Evolutionary conservation across 441 rosid species (phyloP).

Genomic region (Eutrema salsugineum): DNA sequence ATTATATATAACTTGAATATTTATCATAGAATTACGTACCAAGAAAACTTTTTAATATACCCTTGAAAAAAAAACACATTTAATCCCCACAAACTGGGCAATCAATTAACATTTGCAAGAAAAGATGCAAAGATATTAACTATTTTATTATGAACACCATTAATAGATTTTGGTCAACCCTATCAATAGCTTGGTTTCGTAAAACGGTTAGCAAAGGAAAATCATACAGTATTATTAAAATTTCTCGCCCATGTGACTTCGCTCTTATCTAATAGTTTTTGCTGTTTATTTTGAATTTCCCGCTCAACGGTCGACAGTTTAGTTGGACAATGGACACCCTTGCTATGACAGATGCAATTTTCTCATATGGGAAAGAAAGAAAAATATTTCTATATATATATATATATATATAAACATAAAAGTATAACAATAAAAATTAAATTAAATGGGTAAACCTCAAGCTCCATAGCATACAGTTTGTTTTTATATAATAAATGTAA

Average conservation of each 20-base stretch:
- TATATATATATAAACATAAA: neutral
- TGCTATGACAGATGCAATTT: neutral
- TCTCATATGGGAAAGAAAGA: neutral
- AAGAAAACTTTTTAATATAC: neutral
- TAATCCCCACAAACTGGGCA: conserved; percentile 12
- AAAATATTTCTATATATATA: neutral
- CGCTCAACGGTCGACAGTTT: conserved; percentile 29
- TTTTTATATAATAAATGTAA: too few relatives aligned
- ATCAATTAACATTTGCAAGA: neutral
- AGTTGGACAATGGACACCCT: conserved; percentile 16
- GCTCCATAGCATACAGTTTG: too few relatives aligned
- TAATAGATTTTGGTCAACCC: conserved; percentile 19
- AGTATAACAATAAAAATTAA: too few relatives aligned
- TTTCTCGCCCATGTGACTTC: conserved; percentile 21
- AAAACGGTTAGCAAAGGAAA: conserved; percentile 8
- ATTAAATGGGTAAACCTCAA: too few relatives aligned
- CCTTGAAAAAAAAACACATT: neutral
- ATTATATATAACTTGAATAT: too few relatives aligned
- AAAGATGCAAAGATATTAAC: neutral
- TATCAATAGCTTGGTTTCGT: neutral
- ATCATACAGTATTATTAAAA: conserved; percentile 7
- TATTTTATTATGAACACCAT: neutral
- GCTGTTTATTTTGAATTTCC: conserved; percentile 28
- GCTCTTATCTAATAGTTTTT: conserved; percentile 15
- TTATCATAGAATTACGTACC: neutral